Evolutionary conservation across 169 alveolate species (phyloP), one percentile per base, ranked within the genome.

Genomic region (Eimeria necatrix): DNA sequence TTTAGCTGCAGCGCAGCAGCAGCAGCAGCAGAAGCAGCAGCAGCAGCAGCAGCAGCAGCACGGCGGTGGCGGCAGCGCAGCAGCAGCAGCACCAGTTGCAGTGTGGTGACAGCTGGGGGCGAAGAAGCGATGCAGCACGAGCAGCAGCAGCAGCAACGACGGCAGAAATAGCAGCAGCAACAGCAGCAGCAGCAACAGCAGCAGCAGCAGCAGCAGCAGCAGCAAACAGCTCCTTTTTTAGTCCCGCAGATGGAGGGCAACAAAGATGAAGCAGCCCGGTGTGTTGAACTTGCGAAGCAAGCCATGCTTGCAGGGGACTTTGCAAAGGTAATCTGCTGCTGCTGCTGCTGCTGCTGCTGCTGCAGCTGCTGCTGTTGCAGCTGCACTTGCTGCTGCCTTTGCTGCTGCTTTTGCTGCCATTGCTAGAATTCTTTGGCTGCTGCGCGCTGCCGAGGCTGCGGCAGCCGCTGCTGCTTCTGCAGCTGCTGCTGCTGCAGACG

Each of bases 251-350:
- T 97, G 98, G 98, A 96, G 74, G 97, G 98, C 51, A 97, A 97
- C 95, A 94, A 90, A 51, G 98, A 97, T 78, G 98, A 97, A 93
- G 97, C 98, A 26, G 81, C 85, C 51, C 94, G 96, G 68, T 97
- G 98, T 95, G 81, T 94, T n/a, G 78, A 53, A 84, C 88, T 97
- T 73, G 97, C 98, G n/a, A 91, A 94, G 76, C 88, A 49, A 26
- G 98, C 98, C 71, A 80, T 97, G 64, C 93, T 64, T 16, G 76
- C 84, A 48, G 97, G 96, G 22, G 98, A 97, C 88, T 73, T 95
- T 7, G 87, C 96, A 32, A 97, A 95, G 97, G 97, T 96, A 53
- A 52, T 78, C 46, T 32, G 56, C 59, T 26, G 4, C 56, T 74
- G 22, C 85, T 26, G 85, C 85, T 26, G 85, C 85, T 7, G 14